Percentiles rank a stretch among this genome's conserved stretches.
phyloP scores from a whole-genome alignment of 2,329 filamentous ascomycete genomes.

The Fusarium buharicum region DNA sequence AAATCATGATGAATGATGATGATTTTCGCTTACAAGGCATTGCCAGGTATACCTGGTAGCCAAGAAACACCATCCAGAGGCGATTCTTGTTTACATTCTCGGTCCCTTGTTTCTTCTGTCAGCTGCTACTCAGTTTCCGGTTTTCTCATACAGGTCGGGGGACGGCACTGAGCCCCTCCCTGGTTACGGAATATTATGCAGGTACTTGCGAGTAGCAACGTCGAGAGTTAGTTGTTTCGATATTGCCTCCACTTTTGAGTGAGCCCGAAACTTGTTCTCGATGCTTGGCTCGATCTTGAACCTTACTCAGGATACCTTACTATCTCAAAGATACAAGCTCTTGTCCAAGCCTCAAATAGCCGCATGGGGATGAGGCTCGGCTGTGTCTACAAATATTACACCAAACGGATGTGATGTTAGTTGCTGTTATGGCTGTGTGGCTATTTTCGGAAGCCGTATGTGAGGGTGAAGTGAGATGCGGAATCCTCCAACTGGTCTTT shows the following conservation, averaged over 20 bases:
- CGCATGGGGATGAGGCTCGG: constrained; percentile 27
- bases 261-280: not conserved
- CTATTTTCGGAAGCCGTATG: constrained; percentile 18
- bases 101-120: not conserved
- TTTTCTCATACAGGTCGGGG: constrained; percentile 12
- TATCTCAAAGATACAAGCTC: not conserved
- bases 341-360: constrained; percentile 4
- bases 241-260: not conserved
- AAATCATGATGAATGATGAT: constrained; percentile 35
- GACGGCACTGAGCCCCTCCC: constrained; percentile 22
- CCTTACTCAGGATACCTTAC: not conserved
- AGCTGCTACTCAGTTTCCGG: constrained; percentile 10
- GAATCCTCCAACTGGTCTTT: constrained; percentile 2
- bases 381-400: not conserved
- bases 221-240: not conserved
- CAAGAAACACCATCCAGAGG: constrained; percentile 3
- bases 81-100: constrained; percentile 15
- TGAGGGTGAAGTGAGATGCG: constrained; percentile 19
- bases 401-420: not conserved
- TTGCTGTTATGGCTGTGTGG: not conserved
- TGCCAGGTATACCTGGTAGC: constrained; percentile 8
- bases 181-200: constrained; percentile 27
- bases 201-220: constrained; percentile 21
- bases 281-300: not conserved
- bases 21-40: constrained; percentile 1